These are phyloP conservation scores for Lachnellula arida DNA, from an alignment of 2,329 filamentous ascomycete species.

Conservation along the genomic window DNA sequence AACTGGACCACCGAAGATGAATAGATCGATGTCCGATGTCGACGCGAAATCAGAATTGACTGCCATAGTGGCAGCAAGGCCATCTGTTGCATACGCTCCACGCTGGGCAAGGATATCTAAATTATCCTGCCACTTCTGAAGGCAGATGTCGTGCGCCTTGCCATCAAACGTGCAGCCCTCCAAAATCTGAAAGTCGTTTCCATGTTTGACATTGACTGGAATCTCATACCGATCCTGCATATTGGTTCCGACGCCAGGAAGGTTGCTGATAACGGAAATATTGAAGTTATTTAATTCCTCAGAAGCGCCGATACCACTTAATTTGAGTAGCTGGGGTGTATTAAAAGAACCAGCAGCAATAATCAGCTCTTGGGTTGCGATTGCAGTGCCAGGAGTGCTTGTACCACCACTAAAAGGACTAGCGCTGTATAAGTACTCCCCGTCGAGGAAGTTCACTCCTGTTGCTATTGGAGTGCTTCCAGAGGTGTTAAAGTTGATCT, in stretches of 20 bases:
- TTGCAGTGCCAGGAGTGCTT: background rate
- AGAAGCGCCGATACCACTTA: constrained; percentile 41
- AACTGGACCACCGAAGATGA: constrained; percentile 30
- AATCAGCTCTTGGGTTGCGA: constrained; percentile 39
- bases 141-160: background rate
- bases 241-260: constrained; percentile 61
- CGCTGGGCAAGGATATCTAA: constrained; percentile 12
- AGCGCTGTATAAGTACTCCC: constrained; percentile 29
- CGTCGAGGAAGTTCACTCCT: constrained; percentile 40
- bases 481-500: constrained; percentile 36
- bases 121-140: background rate
- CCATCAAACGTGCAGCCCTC: background rate
- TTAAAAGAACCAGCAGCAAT: constrained; percentile 44
- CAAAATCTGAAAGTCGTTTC: background rate
- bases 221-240: constrained; percentile 35
- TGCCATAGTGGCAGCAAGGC: constrained; percentile 41
- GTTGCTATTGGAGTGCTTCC: constrained; percentile 32
- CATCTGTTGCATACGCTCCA: constrained; percentile 39
- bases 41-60: constrained; percentile 31
- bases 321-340: constrained; percentile 44
- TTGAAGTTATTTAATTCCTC: constrained; percentile 37
- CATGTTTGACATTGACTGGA: background rate
- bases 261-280: constrained; percentile 51
- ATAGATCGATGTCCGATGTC: constrained; percentile 36
- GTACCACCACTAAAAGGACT: constrained; percentile 5